Evolutionary conservation across 2,329 filamentous ascomycete genomes (phyloP), one percentile per base, ranked within the genome.

Genomic region (Amesomyces nigricolor): DNA sequence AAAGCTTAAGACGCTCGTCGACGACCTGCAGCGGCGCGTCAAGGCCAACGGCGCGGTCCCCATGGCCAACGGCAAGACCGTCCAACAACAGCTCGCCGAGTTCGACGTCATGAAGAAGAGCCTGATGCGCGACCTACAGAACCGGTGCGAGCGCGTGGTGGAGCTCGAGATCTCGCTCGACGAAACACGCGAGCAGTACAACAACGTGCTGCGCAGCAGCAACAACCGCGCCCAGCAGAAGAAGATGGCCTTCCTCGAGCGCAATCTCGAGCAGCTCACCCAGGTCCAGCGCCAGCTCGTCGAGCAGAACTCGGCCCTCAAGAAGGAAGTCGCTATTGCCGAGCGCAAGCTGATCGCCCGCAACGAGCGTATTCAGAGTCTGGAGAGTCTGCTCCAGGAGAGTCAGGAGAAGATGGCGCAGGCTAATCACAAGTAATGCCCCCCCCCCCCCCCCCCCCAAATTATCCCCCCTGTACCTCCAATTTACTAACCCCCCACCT

Each of bases 81-180:
- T 97, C 44, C 91, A 95, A 70, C 92, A 99, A 75, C 94, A 97
- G 75, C 95, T 99, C 72, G 89, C 92, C 56, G 94, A 99, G 70
- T 99, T 99, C 65, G 94, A 99, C 72, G 88, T 90, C 57, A 99
- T 99, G 91, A 99, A 99, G 85, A 99, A 99, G 83, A 95, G 89
- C 63, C 79, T 99, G 64, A 99, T 99, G 94, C 89, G 94, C 56
- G 94, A 99, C 73, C 78, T 99, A 62, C 94, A 99, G 73, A 97
- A 99, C 77, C 87, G 94, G 59, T 99, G 94, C 72, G 94, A 99
- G 77, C 87, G 94, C 63, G 91, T 99, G 35, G 94, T 99, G 16
- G 94, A 99, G 77, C 84, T 99, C 29, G 94, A 99, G 73, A 99
- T 99, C 67, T 95, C 89, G 37, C 81, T 99, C 49, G 94, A 99